A percentile compares a stretch with the other conserved stretches of the same genome.
Conservation (phyloP, 768 basidiomycete species). For the Mycena latifolia region DNA sequence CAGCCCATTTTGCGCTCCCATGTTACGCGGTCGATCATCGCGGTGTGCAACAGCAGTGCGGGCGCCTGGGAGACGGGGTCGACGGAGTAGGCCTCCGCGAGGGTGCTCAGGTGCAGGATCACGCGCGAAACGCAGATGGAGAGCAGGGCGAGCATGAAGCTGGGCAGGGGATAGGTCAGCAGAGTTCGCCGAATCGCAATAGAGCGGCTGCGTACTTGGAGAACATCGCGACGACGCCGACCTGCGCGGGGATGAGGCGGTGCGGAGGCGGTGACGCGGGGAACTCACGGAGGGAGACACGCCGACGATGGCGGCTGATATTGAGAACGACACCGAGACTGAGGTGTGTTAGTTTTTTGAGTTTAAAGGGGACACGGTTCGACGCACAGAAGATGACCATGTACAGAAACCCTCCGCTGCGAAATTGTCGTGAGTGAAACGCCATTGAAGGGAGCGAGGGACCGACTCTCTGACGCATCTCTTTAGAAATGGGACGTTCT, state of each 20-base stretch:
- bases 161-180: constrained; percentile 6
- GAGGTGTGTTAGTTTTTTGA: neutral
- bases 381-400: constrained; percentile 36
- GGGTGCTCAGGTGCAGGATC: constrained; percentile 33
- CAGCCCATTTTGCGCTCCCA: constrained; percentile 38
- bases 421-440: neutral
- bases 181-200: neutral
- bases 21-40: constrained; percentile 31
- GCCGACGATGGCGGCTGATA: constrained; percentile 36
- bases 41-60: constrained; percentile 32
- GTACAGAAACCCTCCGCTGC: constrained; percentile 34
- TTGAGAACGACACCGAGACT: constrained; percentile 36
- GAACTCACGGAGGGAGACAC: constrained; percentile 32
- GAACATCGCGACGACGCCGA: constrained; percentile 37
- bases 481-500: constrained; percentile 25
- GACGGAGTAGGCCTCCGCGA: constrained; percentile 25
- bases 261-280: neutral
- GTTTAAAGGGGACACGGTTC: neutral
- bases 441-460: neutral
- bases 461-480: constrained; percentile 32
- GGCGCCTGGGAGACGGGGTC: constrained; percentile 33
- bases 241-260: constrained; percentile 14
- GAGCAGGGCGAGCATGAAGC: constrained; percentile 36
- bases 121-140: constrained; percentile 37
- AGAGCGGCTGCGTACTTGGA: constrained; percentile 29